Evolutionary conservation across 345 rosid genomes (phyloP).

Genomic region (Gossypioides kirkii): DNA sequence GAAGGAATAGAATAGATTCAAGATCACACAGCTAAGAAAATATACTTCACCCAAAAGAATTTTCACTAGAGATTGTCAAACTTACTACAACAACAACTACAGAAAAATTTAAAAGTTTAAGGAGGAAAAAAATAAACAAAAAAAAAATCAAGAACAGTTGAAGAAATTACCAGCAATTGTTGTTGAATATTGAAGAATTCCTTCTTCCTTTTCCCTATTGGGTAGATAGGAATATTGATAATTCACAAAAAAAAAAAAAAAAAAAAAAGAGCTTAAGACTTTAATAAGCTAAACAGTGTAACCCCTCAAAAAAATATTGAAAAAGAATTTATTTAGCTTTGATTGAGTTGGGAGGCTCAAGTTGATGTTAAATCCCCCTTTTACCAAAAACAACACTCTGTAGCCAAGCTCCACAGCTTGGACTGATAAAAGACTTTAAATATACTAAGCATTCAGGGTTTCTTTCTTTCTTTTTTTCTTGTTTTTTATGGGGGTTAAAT

Average conservation of each 20-base stretch:
- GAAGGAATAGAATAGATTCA: slow-evolving; percentile 18
- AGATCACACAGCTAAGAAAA: slow-evolving; percentile 14
- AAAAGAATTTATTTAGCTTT: background rate
- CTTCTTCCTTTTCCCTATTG: background rate
- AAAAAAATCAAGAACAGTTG: slow-evolving; percentile 2
- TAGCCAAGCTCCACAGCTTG: background rate
- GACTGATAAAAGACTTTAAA: background rate
- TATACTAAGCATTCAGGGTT: background rate
- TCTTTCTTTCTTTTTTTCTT: background rate
- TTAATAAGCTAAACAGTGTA: background rate
- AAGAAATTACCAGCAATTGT: slow-evolving; percentile 14
- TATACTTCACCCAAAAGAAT: slow-evolving; percentile 13
- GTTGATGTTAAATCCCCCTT: background rate
- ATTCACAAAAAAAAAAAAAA: background rate
- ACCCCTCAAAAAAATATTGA: background rate
- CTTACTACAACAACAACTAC: background rate
- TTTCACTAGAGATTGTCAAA: slow-evolving; percentile 13
- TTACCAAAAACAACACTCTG: background rate
- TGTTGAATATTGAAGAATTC: slow-evolving; percentile 7
- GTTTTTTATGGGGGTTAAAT: background rate
- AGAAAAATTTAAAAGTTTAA: background rate
- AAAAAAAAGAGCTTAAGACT: background rate
- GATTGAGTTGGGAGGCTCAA: background rate
- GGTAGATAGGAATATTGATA: background rate
- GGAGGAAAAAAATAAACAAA: background rate